Evolutionary conservation across 2,329 filamentous ascomycete species (phyloP).

Genomic region (Pyrenochaeta sp.): DNA sequence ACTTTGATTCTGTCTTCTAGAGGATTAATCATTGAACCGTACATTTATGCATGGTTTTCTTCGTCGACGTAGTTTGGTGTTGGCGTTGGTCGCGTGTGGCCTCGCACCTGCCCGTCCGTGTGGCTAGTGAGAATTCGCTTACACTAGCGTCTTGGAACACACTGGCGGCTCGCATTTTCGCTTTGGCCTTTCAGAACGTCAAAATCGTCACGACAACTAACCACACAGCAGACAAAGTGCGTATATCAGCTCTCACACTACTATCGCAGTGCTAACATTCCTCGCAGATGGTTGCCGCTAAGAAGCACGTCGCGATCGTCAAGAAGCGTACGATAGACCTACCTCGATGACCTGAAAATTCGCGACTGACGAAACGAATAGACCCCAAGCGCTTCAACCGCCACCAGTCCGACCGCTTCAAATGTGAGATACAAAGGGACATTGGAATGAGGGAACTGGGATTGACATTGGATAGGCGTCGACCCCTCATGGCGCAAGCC

Average conservation of each 20-base stretch:
- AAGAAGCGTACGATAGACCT: constrained; percentile 91
- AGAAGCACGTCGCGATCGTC: constrained; percentile 99
- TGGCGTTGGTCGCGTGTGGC: constrained; percentile 8
- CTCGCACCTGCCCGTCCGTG: constrained; percentile 14
- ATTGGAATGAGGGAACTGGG: constrained; percentile 15
- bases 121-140: constrained; percentile 32
- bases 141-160: constrained; percentile 33
- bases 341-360: constrained; percentile 33
- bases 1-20: too few relatives aligned
- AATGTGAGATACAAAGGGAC: constrained; percentile 61
- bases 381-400: constrained; percentile 94
- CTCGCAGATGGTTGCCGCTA: constrained; percentile 92
- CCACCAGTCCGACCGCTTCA: constrained; percentile 98
- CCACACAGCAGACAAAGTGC: constrained; percentile 50
- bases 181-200: constrained; percentile 16
- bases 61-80: background rate
- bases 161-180: constrained; percentile 25
- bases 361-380: constrained; percentile 55
- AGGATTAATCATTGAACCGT: too few relatives aligned
- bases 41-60: background rate
- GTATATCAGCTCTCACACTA: constrained; percentile 20
- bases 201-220: constrained; percentile 36
- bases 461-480: constrained; percentile 60
- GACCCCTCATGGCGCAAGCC: constrained; percentile 96
- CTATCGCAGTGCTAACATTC: constrained; percentile 31